These are phyloP conservation scores for Aurifilum marmelostoma DNA, from an alignment of 2,329 filamentous ascomycete species.

Conservation along the genomic window DNA sequence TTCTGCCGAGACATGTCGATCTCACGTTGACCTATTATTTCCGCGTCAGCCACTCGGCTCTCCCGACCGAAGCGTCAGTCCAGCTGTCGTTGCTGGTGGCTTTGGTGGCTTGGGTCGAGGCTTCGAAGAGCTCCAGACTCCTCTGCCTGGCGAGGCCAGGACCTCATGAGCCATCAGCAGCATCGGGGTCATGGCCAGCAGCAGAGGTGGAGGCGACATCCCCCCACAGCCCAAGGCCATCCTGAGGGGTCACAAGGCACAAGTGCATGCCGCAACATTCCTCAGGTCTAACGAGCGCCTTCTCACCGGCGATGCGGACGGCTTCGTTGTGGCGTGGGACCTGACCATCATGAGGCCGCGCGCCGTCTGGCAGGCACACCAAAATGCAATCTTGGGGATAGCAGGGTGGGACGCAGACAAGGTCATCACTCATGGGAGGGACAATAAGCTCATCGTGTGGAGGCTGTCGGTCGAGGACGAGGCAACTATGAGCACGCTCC, in stretches of 20 bases:
- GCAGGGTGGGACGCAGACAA: conserved; percentile 71
- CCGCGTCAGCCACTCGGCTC: conserved; percentile 5
- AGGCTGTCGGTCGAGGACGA: conserved; percentile 67
- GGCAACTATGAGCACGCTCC: conserved; percentile 62
- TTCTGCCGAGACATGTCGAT: conserved; percentile 28
- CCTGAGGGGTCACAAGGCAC: conserved; percentile 80
- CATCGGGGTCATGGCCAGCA: conserved; percentile 32
- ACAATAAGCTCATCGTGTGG: conserved; percentile 87
- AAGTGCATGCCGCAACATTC: conserved; percentile 79
- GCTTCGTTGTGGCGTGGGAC: conserved; percentile 87
- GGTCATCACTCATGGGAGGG: conserved; percentile 90
- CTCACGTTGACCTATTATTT: conserved; percentile 19
- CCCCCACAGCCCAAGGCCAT: conserved; percentile 61
- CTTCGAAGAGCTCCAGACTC: neutral
- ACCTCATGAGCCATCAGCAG: neutral
- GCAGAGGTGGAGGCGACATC: conserved; percentile 25
- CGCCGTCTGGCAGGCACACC: conserved; percentile 86
- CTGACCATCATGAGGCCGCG: conserved; percentile 77
- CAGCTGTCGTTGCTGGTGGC: conserved; percentile 9
- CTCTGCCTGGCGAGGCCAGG: neutral
- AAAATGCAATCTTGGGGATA: conserved; percentile 74
- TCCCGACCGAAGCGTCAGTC: conserved; percentile 3
- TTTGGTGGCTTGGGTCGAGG: conserved; percentile 13
- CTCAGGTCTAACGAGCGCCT: conserved; percentile 74
- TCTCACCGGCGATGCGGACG: conserved; percentile 85